These are phyloP conservation scores for Eutypella sp. DNA, from an alignment of 2,329 filamentous ascomycete species.

Conservation along the genomic window DNA sequence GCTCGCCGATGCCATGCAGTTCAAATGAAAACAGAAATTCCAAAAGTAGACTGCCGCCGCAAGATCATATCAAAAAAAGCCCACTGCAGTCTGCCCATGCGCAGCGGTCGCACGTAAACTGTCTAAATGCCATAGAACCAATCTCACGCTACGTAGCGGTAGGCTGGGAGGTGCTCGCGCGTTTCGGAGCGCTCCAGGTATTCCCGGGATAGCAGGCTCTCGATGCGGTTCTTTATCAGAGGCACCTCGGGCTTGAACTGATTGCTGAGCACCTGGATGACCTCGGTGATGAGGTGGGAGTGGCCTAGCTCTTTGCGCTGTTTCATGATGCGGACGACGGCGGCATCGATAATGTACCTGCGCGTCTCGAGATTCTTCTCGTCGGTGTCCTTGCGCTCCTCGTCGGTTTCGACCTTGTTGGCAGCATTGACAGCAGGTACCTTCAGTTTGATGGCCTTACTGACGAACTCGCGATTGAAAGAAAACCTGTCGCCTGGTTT, in stretches of 20 bases:
- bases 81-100: not conserved
- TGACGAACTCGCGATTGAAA: slow-evolving; percentile 78
- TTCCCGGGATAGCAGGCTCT: slow-evolving; percentile 70
- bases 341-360: slow-evolving; percentile 68
- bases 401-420: slow-evolving; percentile 77
- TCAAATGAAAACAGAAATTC: not conserved
- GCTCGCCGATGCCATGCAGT: slow-evolving; percentile 10
- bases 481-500: slow-evolving; percentile 72
- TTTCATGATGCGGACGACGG: slow-evolving; percentile 82
- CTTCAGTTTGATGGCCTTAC: slow-evolving; percentile 82
- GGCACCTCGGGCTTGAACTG: slow-evolving; percentile 73
- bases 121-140: not conserved
- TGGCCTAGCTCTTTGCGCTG: slow-evolving; percentile 70
- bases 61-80: not conserved
- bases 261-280: slow-evolving; percentile 60
- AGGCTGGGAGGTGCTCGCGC: slow-evolving; percentile 62
- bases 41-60: not conserved
- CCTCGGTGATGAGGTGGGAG: slow-evolving; percentile 64
- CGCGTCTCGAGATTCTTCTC: slow-evolving; percentile 70
- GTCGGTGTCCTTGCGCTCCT: slow-evolving; percentile 66
- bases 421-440: slow-evolving; percentile 76
- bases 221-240: slow-evolving; percentile 78
- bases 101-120: too few species aligned
- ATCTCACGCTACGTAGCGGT: slow-evolving; percentile 64
- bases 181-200: slow-evolving; percentile 74